Percentiles rank a stretch among this genome's conserved stretches.
These are phyloP conservation scores for Chloranthus sessilifolius DNA, from an alignment of 164 flowering plant species.

Conservation along the genomic window DNA sequence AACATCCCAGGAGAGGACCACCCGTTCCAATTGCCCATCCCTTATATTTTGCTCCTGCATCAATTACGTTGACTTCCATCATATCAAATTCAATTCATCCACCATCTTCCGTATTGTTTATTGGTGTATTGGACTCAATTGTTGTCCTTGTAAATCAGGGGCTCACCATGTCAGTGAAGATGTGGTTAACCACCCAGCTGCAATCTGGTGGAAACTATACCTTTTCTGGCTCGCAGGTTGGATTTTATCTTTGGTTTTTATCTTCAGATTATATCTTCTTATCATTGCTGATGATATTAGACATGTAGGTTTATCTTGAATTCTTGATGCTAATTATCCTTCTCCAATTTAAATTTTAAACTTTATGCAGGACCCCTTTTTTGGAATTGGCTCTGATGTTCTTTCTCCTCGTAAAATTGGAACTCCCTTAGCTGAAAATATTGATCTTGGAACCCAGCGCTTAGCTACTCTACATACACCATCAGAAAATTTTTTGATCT, in stretches of 20 bases:
- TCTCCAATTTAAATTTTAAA: constrained; percentile 1
- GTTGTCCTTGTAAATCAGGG: constrained; percentile 76
- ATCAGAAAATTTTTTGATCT: constrained; percentile 68
- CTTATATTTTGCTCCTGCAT: constrained; percentile 82
- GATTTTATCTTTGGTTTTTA: background rate
- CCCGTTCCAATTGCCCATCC: constrained; percentile 99
- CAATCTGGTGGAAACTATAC: constrained; percentile 97
- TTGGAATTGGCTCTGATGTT: constrained; percentile 91
- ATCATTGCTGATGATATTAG: no score
- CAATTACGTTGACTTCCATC: constrained; percentile 81
- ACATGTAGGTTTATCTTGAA: background rate
- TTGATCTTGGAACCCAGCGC: constrained; percentile 82
- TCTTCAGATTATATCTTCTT: no score
- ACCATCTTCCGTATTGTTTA: constrained; percentile 54
- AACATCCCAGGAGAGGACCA: constrained; percentile 96
- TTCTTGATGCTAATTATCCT: background rate
- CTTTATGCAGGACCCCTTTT: constrained; percentile 82
- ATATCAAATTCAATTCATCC: constrained; percentile 41
- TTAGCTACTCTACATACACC: constrained; percentile 76
- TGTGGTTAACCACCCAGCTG: constrained; percentile 95
- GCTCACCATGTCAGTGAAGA: constrained; percentile 77
- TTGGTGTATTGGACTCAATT: constrained; percentile 61
- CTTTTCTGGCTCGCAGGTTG: constrained; percentile 87
- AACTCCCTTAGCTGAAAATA: constrained; percentile 72
- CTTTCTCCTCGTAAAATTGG: constrained; percentile 85